Evolutionary conservation across 1,284 basidiomycete species (phyloP), one percentile per base, ranked within the genome.

Genomic region (Rhodotorula sp.): DNA sequence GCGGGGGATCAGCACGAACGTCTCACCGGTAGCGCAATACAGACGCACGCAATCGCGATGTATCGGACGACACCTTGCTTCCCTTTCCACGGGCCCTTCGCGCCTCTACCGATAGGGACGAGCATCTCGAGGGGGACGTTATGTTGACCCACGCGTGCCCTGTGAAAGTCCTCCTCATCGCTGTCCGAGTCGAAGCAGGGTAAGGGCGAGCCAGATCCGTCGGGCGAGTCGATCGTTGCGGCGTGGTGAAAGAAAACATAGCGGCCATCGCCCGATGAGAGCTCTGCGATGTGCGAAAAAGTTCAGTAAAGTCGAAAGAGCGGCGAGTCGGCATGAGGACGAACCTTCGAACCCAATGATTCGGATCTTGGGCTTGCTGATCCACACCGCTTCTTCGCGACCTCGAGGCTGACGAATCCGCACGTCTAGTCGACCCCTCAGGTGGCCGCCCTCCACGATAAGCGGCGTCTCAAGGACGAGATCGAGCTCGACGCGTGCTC

Each of bases 181-280:
- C 85, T 81, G 2, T 80, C 78, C 22, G 86, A 84, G 64, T 83
- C 81, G 65, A 78, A 81, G 75, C 78, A 81, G 3, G 80, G 79
- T 84, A 89, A 44, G 80, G 82, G 46, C 18, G 53, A 30, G 4
- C 53, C 30, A 84, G 84, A 64, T 86, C 30, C 40, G 9, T 75
- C 34, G 76, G 72, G 10, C 61, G 75, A n/a, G 71, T 79, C 76
- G 26, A 96, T 83, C 18, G 84, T 81, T 24, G 86, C 83, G 9
- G 89, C 86, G 76, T 87, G 87, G 76, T 93, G 91, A 80, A 92
- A 94, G 81, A 97, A 95, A 26, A 89, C 88, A 79, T 92, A 88
- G n/a, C 89, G 84, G 4, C 86, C 82, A 63, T 86, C 83, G 68
- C 85, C 83, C 50, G 85, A 83, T 0, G 86, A 83, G 59, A 90